Evolutionary conservation across 2,329 filamentous ascomycete species (phyloP), one percentile per base, ranked within the genome.

Genomic region (Grosmannia serpens): DNA sequence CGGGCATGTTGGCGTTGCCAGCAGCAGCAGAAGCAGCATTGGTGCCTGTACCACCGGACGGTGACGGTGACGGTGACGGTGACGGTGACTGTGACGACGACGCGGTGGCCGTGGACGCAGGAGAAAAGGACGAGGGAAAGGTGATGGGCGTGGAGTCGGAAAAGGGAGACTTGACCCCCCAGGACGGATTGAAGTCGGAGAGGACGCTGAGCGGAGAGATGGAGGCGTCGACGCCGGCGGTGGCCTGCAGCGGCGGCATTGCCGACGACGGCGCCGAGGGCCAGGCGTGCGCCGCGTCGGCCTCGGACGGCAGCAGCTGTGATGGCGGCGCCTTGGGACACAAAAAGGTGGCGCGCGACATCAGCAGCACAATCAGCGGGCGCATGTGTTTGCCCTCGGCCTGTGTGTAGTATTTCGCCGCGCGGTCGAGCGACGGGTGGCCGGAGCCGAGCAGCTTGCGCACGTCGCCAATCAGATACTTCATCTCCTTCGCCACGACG

Each of bases 351-450:
- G 94, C 94, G 69, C 91, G 84, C 62, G 91, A 92, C 92, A 99
- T 97, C 67, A 99, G 84, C 62, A 99, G 82, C 33, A 99, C 91
- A 61, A 99, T 87, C 71, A 96, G 83, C 33, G 94, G 94, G 64
- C 94, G 86, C 65, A 99, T 86, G 73, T 97, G 94, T 76, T 99
- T 99, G 62, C 94, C 94, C 77, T 97, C 91, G 60, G 89, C 89
- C 67, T 92, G 88, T 26, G 94, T 96, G 72, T 99, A 99, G 78
- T 99, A 99, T 74, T 99, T 99, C 56, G 94, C 91, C 31, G 91
- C 92, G 49, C 89, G 91, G 69, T 97, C 94, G 61, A 99, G 81
- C 52, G 91, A 91, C 0, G 94, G 94, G 69, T 99, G 92, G 7
- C 92, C 92, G 0, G 91, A 96, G 7, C 92, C 92, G 20, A 97